Base-by-base conservation (phyloP, 2,329 filamentous ascomycete species). In the Aureobasidium sp. region DNA sequence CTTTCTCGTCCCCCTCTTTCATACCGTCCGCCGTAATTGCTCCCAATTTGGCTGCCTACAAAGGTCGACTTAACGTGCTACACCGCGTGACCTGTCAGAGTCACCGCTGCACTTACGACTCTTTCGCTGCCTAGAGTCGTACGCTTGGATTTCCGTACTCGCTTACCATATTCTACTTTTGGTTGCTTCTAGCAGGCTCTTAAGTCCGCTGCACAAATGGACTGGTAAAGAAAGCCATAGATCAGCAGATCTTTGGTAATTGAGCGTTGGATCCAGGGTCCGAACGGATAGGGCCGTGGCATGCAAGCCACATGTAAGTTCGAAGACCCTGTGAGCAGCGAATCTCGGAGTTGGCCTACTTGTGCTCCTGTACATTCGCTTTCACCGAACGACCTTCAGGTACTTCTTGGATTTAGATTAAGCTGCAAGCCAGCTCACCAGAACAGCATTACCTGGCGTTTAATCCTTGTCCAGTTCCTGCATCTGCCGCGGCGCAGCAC, bases 301-400 rank as follows among this genome's bases (percentile, higher is more conserved):
- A 5, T 32, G 9, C 57, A 51, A 51, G 53, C 12, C 13, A 3
- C 34, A 13, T 37, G 34, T 13, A 34, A 13, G 57, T 46, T 46
- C 51, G 46, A 60, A 8, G 29, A 57, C 53, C 41, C 53, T 57
- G 39, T 60, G 41, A 57, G 53, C 53, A 34, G 20, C 53, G 27
- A 7, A 51, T 27, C 26, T 26, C 57, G 57, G 44, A 60, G 23
- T 51, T 46, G 36, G 9, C 57, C 44, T 60, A 60, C 57, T n/a
- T 37, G 51, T 55, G 41, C 51, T 44, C 20, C 39, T 32, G 26
- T 57, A 52, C 50, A 52, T 46, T 57, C 53, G 53, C 39, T 51
- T 27, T 42, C 36, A 34, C 44, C 57, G 57, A 60, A 32, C 34
- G 36, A 50, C 17, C 36, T 41, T 17, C 2, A 10, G 13, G n/a